phyloP scores from a whole-genome alignment of 371 early-diverging fungal species.

The Haplosporangium sp. region DNA sequence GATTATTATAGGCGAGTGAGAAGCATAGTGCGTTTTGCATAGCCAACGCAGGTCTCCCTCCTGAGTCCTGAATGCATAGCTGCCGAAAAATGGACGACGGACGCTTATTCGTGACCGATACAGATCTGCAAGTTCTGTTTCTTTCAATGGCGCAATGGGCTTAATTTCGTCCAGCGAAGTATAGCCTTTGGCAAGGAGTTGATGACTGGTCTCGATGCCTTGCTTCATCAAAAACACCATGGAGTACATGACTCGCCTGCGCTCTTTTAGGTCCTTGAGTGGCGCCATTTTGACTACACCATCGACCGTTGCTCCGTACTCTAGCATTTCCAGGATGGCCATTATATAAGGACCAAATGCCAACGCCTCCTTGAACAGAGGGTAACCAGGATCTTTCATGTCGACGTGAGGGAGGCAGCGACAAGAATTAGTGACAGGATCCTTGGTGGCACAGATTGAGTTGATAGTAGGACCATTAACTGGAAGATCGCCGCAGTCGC shows the following conservation, averaged over 20 bases:
- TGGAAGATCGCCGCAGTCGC: slow-evolving; percentile 38
- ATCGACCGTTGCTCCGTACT: slow-evolving; percentile 24
- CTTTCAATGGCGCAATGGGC: slow-evolving; percentile 24
- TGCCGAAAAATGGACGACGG: slow-evolving; percentile 1
- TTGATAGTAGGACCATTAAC: neutral
- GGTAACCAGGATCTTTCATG: neutral
- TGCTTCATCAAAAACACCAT: slow-evolving; percentile 35
- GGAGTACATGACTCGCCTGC: slow-evolving; percentile 23
- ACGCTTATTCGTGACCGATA: slow-evolving; percentile 9
- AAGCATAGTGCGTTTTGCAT: slow-evolving; percentile 12
- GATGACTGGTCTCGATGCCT: slow-evolving; percentile 29
- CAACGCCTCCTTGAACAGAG: slow-evolving; percentile 16
- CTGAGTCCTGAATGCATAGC: slow-evolving; percentile 12
- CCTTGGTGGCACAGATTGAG: neutral
- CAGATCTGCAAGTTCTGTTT: slow-evolving; percentile 13
- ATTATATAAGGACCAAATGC: slow-evolving; percentile 30
- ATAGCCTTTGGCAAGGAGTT: slow-evolving; percentile 16
- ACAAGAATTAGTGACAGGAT: neutral
- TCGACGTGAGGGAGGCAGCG: slow-evolving; percentile 18
- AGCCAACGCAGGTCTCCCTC: slow-evolving; percentile 38
- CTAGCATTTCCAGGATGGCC: slow-evolving; percentile 47
- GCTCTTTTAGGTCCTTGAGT: slow-evolving; percentile 4
- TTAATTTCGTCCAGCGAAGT: slow-evolving; percentile 26
- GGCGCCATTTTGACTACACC: slow-evolving; percentile 18
- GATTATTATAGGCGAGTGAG: neutral